Conservation (phyloP, 306 rosid genomes). For the Coriaria nepalensis region DNA sequence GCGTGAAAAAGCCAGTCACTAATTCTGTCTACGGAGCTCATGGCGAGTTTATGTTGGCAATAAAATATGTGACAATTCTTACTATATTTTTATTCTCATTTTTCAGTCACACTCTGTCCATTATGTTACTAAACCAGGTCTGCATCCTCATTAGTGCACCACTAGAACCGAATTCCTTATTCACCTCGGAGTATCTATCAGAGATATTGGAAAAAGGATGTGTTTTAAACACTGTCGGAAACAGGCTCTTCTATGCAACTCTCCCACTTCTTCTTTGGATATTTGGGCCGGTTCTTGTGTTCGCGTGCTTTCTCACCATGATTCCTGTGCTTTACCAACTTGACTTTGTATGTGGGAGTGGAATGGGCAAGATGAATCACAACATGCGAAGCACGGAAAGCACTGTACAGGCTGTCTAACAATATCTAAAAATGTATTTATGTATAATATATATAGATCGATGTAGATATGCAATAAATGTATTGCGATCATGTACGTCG, state of each 20-base stretch:
- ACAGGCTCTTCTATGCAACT: conserved; percentile 63
- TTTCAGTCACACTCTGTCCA: conserved; percentile 65
- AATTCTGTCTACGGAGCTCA: conserved; percentile 17
- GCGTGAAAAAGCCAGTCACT: conserved; percentile 17
- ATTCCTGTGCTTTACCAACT: conserved; percentile 70
- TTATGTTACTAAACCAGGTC: conserved; percentile 63
- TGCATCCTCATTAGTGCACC: conserved; percentile 67
- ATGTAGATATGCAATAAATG: no score
- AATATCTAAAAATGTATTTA: no score
- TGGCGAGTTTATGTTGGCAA: conserved; percentile 21
- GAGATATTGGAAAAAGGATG: conserved; percentile 65
- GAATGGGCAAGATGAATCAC: no score
- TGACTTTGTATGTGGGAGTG: no score
- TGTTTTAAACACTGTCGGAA: conserved; percentile 56
- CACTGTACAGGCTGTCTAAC: no score
- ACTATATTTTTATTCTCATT: conserved; percentile 22
- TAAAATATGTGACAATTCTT: conserved; percentile 18
- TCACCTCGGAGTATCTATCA: conserved; percentile 8
- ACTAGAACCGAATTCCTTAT: conserved; percentile 28
- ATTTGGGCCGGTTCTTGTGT: conserved; percentile 79
- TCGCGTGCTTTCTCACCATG: conserved; percentile 44
- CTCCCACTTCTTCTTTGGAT: conserved; percentile 81
- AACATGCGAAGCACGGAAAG: no score
- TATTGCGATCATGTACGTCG: no score
- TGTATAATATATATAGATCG: no score